Base-by-base conservation (phyloP, 2,329 filamentous ascomycete genomes). In the Fusarium sp. region DNA sequence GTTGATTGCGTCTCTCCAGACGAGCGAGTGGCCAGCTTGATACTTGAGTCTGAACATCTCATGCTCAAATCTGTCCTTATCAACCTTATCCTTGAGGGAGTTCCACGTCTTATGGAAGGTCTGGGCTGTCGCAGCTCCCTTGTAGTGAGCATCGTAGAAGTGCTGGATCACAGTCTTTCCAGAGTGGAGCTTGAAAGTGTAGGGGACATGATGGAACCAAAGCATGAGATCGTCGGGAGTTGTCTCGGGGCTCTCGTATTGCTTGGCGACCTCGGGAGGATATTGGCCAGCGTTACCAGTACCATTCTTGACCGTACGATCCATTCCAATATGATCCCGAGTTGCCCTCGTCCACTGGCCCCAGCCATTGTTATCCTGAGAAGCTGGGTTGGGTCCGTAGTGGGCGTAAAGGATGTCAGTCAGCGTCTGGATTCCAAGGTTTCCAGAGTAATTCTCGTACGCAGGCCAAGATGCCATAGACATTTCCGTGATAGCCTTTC, bases 171-270 rank as follows among this genome's bases (percentile, higher is more conserved):
- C 89, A 0, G 90, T 91, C 77, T 90, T 87, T 13, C 89, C 88
- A 1, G 85, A 88, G 12, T 88, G 82, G 3, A 93, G 83, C 9
- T 76, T 77, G 38, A 91, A 86, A 0, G 88, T 91, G 75, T 91
- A 93, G 6, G 85, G 85, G 0, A 93, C 89, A 73, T 93, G 91
- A 76, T 93, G 91, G 79, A 93, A 93, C 91, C 91, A 93, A 4
- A 93, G 81, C 4, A 93, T 77, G 2, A 93, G 80, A 23, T 92
- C 82, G 63, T 92, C 91, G 0, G 90, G 90, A 0, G 90, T 92
- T 0, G 86, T 89, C 16, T 85, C 83, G 20, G 88, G 80, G 42
- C 85, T 78, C 69, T 93, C 90, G 74, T 85, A 93, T 71, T 80
- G 77, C 5, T 80, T 75, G 0, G 87, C 86, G 1, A 93, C 77